Evolutionary conservation across 2,329 filamentous ascomycete species (phyloP), one percentile per base, ranked within the genome.

Genomic region (Blastomyces silverae): DNA sequence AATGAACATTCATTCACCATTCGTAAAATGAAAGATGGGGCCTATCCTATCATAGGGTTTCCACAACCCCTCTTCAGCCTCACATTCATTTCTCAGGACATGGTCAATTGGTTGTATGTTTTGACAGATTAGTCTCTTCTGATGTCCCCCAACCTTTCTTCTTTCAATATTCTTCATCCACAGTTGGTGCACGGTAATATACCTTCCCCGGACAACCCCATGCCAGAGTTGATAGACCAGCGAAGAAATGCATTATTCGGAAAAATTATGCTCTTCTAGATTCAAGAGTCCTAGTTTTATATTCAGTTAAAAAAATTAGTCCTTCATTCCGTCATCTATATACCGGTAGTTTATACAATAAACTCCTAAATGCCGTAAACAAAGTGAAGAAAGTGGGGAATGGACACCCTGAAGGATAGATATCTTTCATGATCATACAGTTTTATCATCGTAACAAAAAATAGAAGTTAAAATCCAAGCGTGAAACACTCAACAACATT

Each of bases 141-240:
- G 8, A 37, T 37, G 7, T 37, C 6, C 10, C 8, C 8, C 34
- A 37, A 37, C 10, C 7, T 34, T 34, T 34, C 6, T 34, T 34
- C 31, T 34, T 34, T 34, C 31, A 34, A 7, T 34, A 4, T 34
- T 34, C 31, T 37, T 1, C 34, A 37, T 37, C 34, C 1, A 10
- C 34, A 37, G 31, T 7, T 34, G 31, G 3, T 7, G 7, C 7
- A 34, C 31, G 6, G 31, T 37, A 10, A 68, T 7, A 62, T 72
- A 37, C 67, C 72, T 50, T 37, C 34, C 58, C 61, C 44, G 50
- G 70, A 20, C 28, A 70, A 62, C 63, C 72, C 53, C 69, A 71
- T 66, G 64, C 66, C 3, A 68, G 57, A 64, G 68, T 66, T 62
- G 67, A 71, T 53, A 63, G 66, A 56, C 72, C 71, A 53, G 50